phyloP scores from a whole-genome alignment of 345 rosid genomes.

The rapeseed (Brassica napus) region DNA sequence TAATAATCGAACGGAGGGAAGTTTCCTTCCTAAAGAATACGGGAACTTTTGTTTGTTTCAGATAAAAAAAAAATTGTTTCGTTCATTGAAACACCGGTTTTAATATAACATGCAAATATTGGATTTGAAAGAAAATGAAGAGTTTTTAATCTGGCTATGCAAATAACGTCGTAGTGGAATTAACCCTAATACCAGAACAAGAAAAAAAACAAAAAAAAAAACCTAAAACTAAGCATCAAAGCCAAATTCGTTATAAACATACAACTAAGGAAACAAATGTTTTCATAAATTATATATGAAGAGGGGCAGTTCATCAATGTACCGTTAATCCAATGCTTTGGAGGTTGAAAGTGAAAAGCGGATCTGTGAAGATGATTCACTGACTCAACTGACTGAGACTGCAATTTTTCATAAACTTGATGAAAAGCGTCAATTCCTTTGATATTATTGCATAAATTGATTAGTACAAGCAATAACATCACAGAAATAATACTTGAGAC shows the following conservation, averaged over 20 bases:
- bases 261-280: neutral
- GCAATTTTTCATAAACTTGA: constrained; percentile 43
- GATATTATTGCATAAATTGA: constrained; percentile 34
- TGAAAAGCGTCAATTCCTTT: constrained; percentile 50
- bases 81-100: neutral
- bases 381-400: constrained; percentile 37
- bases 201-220: neutral
- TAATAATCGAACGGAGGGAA: neutral
- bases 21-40: neutral
- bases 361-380: constrained; percentile 56
- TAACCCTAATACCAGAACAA: neutral
- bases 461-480: constrained; percentile 18
- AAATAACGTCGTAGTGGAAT: neutral
- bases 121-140: neutral
- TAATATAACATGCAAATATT: neutral
- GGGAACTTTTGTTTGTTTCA: neutral
- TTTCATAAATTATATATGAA: constrained; percentile 20
- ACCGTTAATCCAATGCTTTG: constrained; percentile 88
- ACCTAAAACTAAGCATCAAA: neutral
- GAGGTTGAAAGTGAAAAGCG: constrained; percentile 83
- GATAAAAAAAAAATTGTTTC: neutral
- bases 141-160: neutral
- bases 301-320: constrained; percentile 9
- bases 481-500: neutral
- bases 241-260: neutral